Evolutionary conservation across 73 alveolate genomes (phyloP).

Genomic region (Paramecium tetraurelia): DNA sequence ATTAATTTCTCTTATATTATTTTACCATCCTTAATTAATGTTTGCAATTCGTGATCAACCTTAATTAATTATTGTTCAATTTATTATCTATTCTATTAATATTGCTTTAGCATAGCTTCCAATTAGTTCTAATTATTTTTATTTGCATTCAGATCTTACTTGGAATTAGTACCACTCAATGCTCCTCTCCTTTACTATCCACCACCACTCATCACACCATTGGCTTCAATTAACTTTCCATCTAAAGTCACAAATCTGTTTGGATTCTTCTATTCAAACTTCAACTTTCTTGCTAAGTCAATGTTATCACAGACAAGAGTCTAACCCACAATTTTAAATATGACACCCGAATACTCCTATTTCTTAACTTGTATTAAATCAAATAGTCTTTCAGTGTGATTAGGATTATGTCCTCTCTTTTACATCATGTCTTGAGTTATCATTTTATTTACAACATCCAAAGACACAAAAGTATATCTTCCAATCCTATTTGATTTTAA

Average conservation of each 20-base stretch:
- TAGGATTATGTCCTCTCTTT: slow-evolving; percentile 50
- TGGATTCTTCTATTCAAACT: slow-evolving; percentile 72
- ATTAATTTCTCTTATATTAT: slow-evolving; percentile 28
- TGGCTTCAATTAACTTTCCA: slow-evolving; percentile 87
- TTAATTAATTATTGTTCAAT: not conserved
- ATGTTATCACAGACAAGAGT: slow-evolving; percentile 82
- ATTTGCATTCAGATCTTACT: slow-evolving; percentile 39
- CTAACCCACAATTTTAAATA: slow-evolving; percentile 78
- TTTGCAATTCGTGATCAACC: slow-evolving; percentile 29
- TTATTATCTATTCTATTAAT: not conserved
- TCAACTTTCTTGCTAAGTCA: slow-evolving; percentile 80
- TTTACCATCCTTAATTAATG: slow-evolving; percentile 10
- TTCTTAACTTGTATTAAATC: slow-evolving; percentile 64
- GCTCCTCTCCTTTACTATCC: slow-evolving; percentile 89
- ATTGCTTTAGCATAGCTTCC: slow-evolving; percentile 61
- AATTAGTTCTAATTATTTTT: slow-evolving; percentile 62
- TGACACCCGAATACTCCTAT: slow-evolving; percentile 70
- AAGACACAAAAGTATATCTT: slow-evolving; percentile 72
- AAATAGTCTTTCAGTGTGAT: slow-evolving; percentile 68
- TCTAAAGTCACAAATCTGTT: slow-evolving; percentile 84
- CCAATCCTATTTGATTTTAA: slow-evolving; percentile 79
- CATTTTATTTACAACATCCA: slow-evolving; percentile 70
- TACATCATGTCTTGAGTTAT: slow-evolving; percentile 4
- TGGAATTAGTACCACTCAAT: slow-evolving; percentile 48
- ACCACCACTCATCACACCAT: slow-evolving; percentile 96